Evolutionary conservation across 2,329 filamentous ascomycete species (phyloP).

Genomic region (Epichloe hybrida): DNA sequence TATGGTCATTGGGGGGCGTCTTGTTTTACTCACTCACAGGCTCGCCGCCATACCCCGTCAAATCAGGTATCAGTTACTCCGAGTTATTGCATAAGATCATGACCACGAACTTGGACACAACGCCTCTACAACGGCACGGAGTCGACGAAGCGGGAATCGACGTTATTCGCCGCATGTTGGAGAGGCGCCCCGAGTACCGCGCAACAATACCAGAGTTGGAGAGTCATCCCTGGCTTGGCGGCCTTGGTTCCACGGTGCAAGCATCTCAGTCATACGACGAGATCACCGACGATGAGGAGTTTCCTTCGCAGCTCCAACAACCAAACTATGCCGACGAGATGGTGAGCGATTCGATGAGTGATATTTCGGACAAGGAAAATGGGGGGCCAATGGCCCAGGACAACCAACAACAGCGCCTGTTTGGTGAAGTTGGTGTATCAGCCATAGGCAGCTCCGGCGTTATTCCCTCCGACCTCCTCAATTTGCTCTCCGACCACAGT

Average conservation of each 20-base stretch:
- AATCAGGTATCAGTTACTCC: conserved; percentile 60
- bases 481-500: conserved; percentile 30
- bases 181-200: conserved; percentile 63
- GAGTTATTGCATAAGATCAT: conserved; percentile 80
- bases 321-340: conserved; percentile 22
- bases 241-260: conserved; percentile 14
- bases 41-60: conserved; percentile 67
- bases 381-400: conserved; percentile 50
- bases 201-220: conserved; percentile 61
- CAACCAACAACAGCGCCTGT: conserved; percentile 28
- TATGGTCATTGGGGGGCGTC: conserved; percentile 92
- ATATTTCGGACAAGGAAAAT: conserved; percentile 72
- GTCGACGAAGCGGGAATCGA: conserved; percentile 58
- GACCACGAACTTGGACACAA: conserved; percentile 55
- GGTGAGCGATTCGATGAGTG: conserved; percentile 33
- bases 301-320: conserved; percentile 43
- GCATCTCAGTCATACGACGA: conserved; percentile 44
- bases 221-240: conserved; percentile 58
- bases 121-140: conserved; percentile 41
- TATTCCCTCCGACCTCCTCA: conserved; percentile 33
- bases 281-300: conserved; percentile 43
- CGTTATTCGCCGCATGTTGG: conserved; percentile 66
- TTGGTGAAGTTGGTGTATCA: conserved; percentile 42
- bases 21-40: conserved; percentile 76
- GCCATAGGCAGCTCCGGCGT: conserved; percentile 40